A percentile compares a stretch with the other conserved stretches of the same genome.
phyloP scores from a whole-genome alignment of 495 filamentous ascomycete species.

The Penicillium parvum region DNA sequence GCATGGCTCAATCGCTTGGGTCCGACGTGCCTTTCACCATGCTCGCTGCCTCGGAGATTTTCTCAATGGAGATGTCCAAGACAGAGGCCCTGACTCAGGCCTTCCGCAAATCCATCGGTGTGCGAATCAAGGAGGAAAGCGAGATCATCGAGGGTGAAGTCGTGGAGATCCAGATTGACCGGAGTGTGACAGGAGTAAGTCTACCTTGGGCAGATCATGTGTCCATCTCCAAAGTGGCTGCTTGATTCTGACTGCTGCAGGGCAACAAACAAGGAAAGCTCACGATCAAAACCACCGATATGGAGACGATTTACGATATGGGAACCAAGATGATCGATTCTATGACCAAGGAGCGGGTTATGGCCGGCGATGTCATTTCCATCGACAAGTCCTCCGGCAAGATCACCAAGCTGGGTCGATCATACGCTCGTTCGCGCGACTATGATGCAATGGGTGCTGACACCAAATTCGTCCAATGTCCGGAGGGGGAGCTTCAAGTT shows the following conservation, averaged over 20 bases:
- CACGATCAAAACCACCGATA: slow-evolving; percentile 98
- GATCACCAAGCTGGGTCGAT: slow-evolving; percentile 93
- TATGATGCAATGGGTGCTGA: slow-evolving; percentile 99
- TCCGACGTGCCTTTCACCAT: slow-evolving; percentile 94
- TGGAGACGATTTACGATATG: slow-evolving; percentile 99
- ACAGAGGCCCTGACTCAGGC: slow-evolving; percentile 97
- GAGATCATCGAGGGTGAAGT: slow-evolving; percentile 99
- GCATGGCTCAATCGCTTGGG: slow-evolving; percentile 94
- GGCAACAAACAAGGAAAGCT: slow-evolving; percentile 96
- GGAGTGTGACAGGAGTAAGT: slow-evolving; percentile 84
- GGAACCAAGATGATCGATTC: slow-evolving; percentile 99
- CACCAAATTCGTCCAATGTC: slow-evolving; percentile 96
- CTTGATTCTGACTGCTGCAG: slow-evolving; percentile 35
- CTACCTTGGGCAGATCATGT: neutral
- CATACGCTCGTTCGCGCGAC: slow-evolving; percentile 88
- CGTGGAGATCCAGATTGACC: slow-evolving; percentile 97
- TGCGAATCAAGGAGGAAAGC: slow-evolving; percentile 95
- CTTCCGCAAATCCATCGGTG: slow-evolving; percentile 94
- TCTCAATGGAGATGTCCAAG: slow-evolving; percentile 98
- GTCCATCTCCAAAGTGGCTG: neutral
- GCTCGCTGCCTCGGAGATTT: slow-evolving; percentile 92
- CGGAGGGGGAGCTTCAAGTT: slow-evolving; percentile 97
- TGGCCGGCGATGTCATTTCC: slow-evolving; percentile 95
- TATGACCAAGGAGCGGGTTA: slow-evolving; percentile 97
- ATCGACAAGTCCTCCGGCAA: slow-evolving; percentile 98